phyloP scores from a whole-genome alignment of 2,329 filamentous ascomycete genomes.

The Xylaria sp. region DNA sequence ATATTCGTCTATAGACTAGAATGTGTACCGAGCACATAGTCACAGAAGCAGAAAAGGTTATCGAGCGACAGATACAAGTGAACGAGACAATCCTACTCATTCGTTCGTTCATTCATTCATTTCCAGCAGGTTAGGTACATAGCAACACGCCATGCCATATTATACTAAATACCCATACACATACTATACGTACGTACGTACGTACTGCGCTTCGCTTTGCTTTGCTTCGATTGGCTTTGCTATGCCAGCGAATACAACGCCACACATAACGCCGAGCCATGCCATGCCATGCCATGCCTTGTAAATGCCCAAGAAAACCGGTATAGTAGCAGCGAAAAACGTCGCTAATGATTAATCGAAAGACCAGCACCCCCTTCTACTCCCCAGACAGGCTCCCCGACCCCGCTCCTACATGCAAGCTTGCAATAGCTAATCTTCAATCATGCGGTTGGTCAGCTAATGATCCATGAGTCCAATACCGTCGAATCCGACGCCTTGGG shows the following conservation, averaged over 20 bases:
- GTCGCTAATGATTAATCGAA: neutral
- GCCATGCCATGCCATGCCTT: slow-evolving; percentile 13
- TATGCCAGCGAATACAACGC: slow-evolving; percentile 4
- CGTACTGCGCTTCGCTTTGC: neutral
- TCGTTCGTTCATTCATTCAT: neutral
- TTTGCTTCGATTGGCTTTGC: neutral
- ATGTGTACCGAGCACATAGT: too few species aligned
- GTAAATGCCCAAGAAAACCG: slow-evolving; percentile 7
- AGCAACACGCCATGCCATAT: slow-evolving; percentile 8
- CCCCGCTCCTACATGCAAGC: neutral
- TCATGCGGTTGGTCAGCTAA: slow-evolving; percentile 21
- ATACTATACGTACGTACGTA: neutral
- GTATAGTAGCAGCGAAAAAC: neutral
- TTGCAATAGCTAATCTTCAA: neutral
- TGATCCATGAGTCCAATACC: slow-evolving; percentile 43
- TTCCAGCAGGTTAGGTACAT: neutral
- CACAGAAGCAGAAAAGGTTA: too few species aligned
- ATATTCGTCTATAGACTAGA: too few species aligned
- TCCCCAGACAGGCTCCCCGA: neutral
- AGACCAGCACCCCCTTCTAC: neutral
- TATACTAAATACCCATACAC: neutral
- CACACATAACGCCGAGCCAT: slow-evolving; percentile 1
- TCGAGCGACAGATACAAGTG: too few species aligned
- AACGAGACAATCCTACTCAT: too few species aligned
- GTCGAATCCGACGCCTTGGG: slow-evolving; percentile 32